Conservation (phyloP, 2,329 filamentous ascomycete species). For the Fusarium papillatum region DNA sequence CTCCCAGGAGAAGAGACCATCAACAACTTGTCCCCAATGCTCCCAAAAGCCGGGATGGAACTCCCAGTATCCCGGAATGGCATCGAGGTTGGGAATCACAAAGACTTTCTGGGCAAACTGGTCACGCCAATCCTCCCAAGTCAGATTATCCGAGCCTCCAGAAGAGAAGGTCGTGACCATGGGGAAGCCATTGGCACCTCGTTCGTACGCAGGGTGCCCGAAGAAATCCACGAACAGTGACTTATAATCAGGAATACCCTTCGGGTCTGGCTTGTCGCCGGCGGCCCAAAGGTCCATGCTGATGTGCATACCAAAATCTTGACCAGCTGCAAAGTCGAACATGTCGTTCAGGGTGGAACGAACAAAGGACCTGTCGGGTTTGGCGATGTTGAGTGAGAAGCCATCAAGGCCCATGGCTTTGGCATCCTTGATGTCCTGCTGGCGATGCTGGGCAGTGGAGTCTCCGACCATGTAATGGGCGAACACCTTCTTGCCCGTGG, state of each 20-base stretch:
- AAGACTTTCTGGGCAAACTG: background rate
- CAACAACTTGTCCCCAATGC: background rate
- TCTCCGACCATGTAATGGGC: constrained; percentile 3
- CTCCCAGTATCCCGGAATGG: background rate
- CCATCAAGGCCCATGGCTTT: background rate
- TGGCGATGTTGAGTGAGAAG: background rate
- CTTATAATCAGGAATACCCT: background rate
- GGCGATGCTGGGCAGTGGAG: background rate
- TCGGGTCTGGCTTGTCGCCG: background rate
- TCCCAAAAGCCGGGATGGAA: background rate
- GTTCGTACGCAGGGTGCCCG: background rate
- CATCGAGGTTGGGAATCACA: background rate
- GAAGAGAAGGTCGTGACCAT: background rate
- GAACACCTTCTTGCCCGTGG: background rate
- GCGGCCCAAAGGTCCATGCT: constrained; percentile 1
- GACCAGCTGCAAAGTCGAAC: background rate
- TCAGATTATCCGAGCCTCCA: background rate
- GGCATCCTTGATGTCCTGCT: constrained; percentile 1
- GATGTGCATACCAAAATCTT: background rate
- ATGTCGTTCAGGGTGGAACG: background rate
- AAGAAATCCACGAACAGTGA: background rate
- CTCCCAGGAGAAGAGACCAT: background rate
- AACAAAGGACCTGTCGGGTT: background rate
- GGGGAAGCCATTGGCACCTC: background rate
- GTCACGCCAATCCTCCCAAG: background rate